A percentile compares a stretch with the other conserved stretches of the same genome.
phyloP scores from a whole-genome alignment of 1,284 basidiomycete species.

The Mycena sp. region DNA sequence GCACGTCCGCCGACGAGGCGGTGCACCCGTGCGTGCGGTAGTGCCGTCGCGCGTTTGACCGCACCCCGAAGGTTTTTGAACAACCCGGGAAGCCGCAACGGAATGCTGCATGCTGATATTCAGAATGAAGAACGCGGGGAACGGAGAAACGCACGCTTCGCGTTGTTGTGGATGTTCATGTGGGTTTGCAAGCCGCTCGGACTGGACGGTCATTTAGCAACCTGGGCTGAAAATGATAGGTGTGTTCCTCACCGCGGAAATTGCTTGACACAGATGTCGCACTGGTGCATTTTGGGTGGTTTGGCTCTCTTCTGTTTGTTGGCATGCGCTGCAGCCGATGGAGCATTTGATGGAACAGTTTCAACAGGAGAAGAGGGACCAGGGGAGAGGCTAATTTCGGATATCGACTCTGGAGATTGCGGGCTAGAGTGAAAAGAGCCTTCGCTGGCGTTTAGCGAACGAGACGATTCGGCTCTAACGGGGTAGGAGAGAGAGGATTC shows the following conservation, averaged over 20 bases:
- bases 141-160: conserved; percentile 59
- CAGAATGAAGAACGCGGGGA: background rate
- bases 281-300: conserved; percentile 57
- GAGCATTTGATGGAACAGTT: conserved; percentile 8
- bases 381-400: background rate
- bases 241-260: conserved; percentile 54
- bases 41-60: conserved; percentile 72
- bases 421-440: background rate
- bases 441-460: background rate
- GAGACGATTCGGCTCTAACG: background rate
- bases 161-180: conserved; percentile 77
- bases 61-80: conserved; percentile 66
- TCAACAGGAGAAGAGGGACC: background rate
- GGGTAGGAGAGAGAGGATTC: background rate
- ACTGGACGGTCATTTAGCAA: conserved; percentile 30
- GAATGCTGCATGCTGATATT: conserved; percentile 52
- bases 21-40: conserved; percentile 59
- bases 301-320: too few species aligned
- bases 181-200: conserved; percentile 77
- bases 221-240: background rate
- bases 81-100: conserved; percentile 64
- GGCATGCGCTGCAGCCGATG: too few species aligned
- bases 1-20: background rate
- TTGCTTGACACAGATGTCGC: conserved; percentile 62
- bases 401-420: background rate